A percentile compares a stretch with the other conserved stretches of the same genome.
Conservation (phyloP, 1,139 yeast genomes). For the Taphrina deformans region DNA sequence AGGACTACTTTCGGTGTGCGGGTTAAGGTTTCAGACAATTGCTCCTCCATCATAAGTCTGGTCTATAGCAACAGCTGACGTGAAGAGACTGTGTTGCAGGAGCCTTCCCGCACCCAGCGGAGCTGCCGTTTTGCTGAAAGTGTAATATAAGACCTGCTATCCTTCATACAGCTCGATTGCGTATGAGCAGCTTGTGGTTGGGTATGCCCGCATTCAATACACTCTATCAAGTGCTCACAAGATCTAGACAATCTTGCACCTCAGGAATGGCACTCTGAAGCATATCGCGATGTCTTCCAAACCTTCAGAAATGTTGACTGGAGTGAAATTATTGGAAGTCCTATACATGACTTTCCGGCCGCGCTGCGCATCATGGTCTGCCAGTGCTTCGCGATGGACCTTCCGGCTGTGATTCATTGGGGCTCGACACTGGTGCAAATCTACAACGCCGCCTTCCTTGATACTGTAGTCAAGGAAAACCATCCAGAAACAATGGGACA, state of each 20-base stretch:
- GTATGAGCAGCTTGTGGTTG: background rate
- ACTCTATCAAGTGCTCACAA: background rate
- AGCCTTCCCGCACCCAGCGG: no score
- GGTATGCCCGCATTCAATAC: no score
- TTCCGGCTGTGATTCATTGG: slow-evolving; percentile 4
- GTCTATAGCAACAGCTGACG: no score
- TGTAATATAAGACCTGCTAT: no score
- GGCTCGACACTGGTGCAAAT: slow-evolving; percentile 2
- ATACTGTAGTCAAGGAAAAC: background rate
- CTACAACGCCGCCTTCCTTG: background rate
- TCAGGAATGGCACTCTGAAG: slow-evolving; percentile 6
- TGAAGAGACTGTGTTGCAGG: no score
- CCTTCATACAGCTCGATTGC: no score
- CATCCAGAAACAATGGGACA: slow-evolving; percentile 18
- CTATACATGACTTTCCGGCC: background rate
- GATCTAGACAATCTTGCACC: slow-evolving; percentile 4
- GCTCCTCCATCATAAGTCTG: no score
- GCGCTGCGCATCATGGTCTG: slow-evolving; percentile 6
- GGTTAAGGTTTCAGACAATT: no score
- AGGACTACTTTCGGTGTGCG: no score
- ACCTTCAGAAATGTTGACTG: background rate
- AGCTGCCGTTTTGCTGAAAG: no score
- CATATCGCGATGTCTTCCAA: background rate
- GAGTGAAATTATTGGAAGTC: background rate
- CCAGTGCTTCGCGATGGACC: background rate